phyloP scores from a whole-genome alignment of 306 rosid genomes.

The Purshia tridentata region DNA sequence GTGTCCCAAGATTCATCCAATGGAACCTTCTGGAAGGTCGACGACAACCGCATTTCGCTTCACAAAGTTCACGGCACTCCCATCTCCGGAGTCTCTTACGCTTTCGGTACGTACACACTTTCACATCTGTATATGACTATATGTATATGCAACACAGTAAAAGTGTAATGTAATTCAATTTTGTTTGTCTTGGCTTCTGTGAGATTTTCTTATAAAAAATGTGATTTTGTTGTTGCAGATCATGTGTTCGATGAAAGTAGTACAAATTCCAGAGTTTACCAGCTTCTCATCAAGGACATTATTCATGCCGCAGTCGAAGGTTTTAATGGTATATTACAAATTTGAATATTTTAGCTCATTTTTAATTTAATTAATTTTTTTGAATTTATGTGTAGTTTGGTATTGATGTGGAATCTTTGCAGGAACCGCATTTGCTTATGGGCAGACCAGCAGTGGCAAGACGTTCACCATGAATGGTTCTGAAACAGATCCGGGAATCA shows the following conservation, averaged over 20 bases:
- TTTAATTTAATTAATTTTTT: neutral
- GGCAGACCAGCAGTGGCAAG: constrained; percentile 99
- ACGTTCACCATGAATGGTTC: constrained; percentile 98
- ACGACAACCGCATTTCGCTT: constrained; percentile 85
- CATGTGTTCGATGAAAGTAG: constrained; percentile 78
- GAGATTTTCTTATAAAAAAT: neutral
- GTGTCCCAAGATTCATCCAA: constrained; percentile 41
- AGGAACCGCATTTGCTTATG: constrained; percentile 99
- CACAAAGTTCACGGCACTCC: constrained; percentile 84
- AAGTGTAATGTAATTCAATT: neutral
- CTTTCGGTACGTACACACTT: constrained; percentile 55
- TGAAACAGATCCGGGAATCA: constrained; percentile 74
- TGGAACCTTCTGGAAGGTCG: constrained; percentile 78
- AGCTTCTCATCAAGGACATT: constrained; percentile 77
- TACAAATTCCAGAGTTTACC: constrained; percentile 64
- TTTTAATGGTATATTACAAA: constrained; percentile 57
- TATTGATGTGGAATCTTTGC: constrained; percentile 23
- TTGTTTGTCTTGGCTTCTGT: neutral
- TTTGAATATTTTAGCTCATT: neutral
- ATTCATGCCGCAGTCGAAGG: constrained; percentile 89
- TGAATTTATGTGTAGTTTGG: neutral
- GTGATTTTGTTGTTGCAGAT: constrained; percentile 40
- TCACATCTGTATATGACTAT: too few species aligned
- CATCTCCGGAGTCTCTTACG: constrained; percentile 58
- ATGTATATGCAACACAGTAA: neutral